Percentiles rank a stretch among this genome's conserved stretches.
These are phyloP conservation scores for Tremella fuciformis DNA, from an alignment of 768 basidiomycete genomes.

Conservation along the genomic window DNA sequence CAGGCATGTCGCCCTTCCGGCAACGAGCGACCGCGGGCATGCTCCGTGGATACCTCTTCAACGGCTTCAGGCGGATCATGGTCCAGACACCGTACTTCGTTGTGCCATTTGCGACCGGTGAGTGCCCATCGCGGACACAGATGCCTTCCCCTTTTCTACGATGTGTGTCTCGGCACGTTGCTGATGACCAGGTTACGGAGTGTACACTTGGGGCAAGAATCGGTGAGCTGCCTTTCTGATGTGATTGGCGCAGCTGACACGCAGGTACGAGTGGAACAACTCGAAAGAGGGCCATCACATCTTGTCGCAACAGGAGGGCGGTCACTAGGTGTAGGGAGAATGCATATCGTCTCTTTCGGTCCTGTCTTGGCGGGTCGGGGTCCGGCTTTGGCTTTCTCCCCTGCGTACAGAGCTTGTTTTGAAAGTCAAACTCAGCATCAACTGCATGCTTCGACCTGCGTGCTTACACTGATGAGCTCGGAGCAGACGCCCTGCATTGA, in stretches of 20 bases:
- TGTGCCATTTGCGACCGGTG: constrained; percentile 73
- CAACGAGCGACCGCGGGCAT: constrained; percentile 69
- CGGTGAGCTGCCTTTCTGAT: constrained; percentile 43
- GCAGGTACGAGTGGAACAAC: constrained; percentile 48
- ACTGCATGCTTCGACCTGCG: too few species aligned
- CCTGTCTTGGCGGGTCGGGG: background rate
- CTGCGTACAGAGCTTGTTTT: too few species aligned
- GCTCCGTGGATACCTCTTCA: constrained; percentile 74
- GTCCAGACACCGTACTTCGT: constrained; percentile 73
- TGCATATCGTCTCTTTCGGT: constrained; percentile 12
- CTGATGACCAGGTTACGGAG: constrained; percentile 63
- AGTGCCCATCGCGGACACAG: too few species aligned
- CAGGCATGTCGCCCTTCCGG: constrained; percentile 81
- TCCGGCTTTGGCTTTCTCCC: background rate
- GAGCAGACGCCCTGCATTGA: too few species aligned
- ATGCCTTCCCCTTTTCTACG: too few species aligned
- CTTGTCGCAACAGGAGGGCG: constrained; percentile 31
- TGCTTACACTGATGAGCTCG: too few species aligned
- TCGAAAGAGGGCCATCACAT: constrained; percentile 49
- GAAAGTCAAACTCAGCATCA: too few species aligned
- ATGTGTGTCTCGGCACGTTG: background rate
- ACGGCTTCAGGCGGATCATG: constrained; percentile 74
- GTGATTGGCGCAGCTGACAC: constrained; percentile 2
- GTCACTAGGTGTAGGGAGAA: constrained; percentile 23
- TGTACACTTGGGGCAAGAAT: constrained; percentile 74